These are phyloP conservation scores for Microdochium paspali DNA, from an alignment of 2,329 filamentous ascomycete genomes.

Conservation along the genomic window DNA sequence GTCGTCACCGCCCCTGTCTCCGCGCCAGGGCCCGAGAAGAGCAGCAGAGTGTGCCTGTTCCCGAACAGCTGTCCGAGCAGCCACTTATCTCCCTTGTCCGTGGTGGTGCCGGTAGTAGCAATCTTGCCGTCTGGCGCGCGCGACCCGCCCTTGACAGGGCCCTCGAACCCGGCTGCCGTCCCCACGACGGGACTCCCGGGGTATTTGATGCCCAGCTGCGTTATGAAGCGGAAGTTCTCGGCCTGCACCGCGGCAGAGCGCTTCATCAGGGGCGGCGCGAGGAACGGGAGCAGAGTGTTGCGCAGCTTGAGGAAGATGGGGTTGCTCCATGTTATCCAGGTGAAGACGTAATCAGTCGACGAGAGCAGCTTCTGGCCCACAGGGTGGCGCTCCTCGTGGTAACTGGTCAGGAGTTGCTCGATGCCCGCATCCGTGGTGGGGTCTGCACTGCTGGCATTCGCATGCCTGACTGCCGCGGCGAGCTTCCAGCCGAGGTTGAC, in stretches of 20 bases:
- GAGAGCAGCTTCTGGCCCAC: conserved; percentile 31
- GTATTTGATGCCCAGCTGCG: conserved; percentile 30
- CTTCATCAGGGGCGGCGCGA: conserved; percentile 23
- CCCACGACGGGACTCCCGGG: conserved; percentile 21
- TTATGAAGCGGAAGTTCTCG: conserved; percentile 25
- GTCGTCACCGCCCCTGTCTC: conserved; percentile 5
- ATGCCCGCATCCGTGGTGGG: conserved; percentile 11
- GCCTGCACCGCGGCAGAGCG: conserved; percentile 9
- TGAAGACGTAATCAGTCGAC: conserved; percentile 28
- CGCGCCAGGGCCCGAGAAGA: conserved; percentile 14
- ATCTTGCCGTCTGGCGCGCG: background rate
- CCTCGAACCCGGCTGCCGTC: conserved; percentile 12
- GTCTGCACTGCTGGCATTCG: background rate
- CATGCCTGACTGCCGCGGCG: conserved; percentile 14
- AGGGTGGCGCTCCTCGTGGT: conserved; percentile 34
- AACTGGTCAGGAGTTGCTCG: conserved; percentile 32
- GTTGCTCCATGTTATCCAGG: conserved; percentile 14
- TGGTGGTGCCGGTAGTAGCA: background rate
- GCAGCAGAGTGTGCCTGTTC: conserved; percentile 12
- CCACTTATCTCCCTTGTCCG: conserved; percentile 10
- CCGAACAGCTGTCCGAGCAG: conserved; percentile 13
- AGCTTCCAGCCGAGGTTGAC: conserved; percentile 42
- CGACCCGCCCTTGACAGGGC: background rate
- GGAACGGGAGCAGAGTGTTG: conserved; percentile 22
- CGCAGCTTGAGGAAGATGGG: conserved; percentile 14